Evolutionary conservation across 306 rosid genomes (phyloP), one percentile per base, ranked within the genome.

Genomic region (Trifolium repens): DNA sequence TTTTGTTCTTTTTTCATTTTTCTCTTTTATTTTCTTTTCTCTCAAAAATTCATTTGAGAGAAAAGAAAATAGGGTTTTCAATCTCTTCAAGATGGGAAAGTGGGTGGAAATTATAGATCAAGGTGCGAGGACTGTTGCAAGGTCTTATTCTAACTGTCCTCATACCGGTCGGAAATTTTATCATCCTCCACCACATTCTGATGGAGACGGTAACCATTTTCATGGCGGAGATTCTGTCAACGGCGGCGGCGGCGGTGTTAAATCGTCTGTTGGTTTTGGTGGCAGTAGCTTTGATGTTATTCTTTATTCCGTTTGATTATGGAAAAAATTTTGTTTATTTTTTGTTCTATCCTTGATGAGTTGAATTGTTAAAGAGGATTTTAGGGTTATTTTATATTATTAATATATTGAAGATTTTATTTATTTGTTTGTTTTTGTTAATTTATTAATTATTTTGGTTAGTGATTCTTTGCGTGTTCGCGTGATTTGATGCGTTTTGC

Each of bases 111-210:
- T 90, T 66, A 63, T 90, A 50, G 96, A 90, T 27, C 84, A 58
- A 13, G 88, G 90, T 9, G 85, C 73, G 16, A 90, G 89, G 74
- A 81, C 88, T 7, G 89, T 43, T 5, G 77, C 80, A 2, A 84
- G 96, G 49, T 86, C 76, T 34, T 83, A 90, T 71, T 86, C 96
- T 14, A 87, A 90, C 57, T 90, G 88, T 60, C 92, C 94, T 2
- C 90, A 88, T 7, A 90, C 96, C 1, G 87, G 88, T 9, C 84
- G 96, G 27, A 88, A 80, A 85, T 90, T 79, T 80, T 90, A 90
- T 77, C 96, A 88, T 39, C 96, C 96, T 37, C 93, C 90, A n/a
- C 77, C 71, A 0, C 11, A 35, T 53, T 66, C 80, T 55, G 83
- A 83, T 22, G 40, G 68, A 44, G 43, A 75, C 14, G 79, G 75